These are phyloP conservation scores for Phaeotremella skinneri DNA, from an alignment of 768 basidiomycete genomes.

Conservation along the genomic window DNA sequence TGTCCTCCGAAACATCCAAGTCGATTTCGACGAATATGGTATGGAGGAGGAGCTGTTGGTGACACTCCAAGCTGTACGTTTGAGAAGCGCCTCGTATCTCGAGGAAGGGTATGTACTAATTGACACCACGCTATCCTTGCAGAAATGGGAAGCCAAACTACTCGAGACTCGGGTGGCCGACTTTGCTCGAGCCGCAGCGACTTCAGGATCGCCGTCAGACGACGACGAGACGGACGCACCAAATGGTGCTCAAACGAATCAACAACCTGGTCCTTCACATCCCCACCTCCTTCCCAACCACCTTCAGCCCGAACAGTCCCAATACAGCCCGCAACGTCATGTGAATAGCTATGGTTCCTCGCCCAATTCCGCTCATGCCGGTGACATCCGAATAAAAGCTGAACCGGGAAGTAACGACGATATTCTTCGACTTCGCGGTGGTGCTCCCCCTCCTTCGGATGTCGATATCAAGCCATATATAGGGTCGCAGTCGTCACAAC, in stretches of 20 bases:
- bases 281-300: slow-evolving; percentile 6
- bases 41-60: slow-evolving; percentile 85
- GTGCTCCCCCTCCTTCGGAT: slow-evolving; percentile 14
- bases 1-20: slow-evolving; percentile 79
- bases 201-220: slow-evolving; percentile 63
- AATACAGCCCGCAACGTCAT: slow-evolving; percentile 11
- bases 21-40: slow-evolving; percentile 96
- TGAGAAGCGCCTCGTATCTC: background rate
- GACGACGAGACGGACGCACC: slow-evolving; percentile 55
- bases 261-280: slow-evolving; percentile 15
- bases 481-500: slow-evolving; percentile 1
- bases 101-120: no score
- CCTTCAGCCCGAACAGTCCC: slow-evolving; percentile 21
- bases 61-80: slow-evolving; percentile 80
- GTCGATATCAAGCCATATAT: slow-evolving; percentile 12
- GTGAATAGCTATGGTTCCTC: background rate
- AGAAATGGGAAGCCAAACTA: slow-evolving; percentile 98
- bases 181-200: slow-evolving; percentile 64
- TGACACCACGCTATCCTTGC: slow-evolving; percentile 15
- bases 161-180: slow-evolving; percentile 93
- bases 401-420: slow-evolving; percentile 31
- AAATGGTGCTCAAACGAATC: slow-evolving; percentile 2
- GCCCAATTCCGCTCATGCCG: no score
- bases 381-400: slow-evolving; percentile 21
- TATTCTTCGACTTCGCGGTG: slow-evolving; percentile 34